Evolutionary conservation across 768 basidiomycete genomes (phyloP), one percentile per base, ranked within the genome.

Genomic region (Boletus reticuloceps): DNA sequence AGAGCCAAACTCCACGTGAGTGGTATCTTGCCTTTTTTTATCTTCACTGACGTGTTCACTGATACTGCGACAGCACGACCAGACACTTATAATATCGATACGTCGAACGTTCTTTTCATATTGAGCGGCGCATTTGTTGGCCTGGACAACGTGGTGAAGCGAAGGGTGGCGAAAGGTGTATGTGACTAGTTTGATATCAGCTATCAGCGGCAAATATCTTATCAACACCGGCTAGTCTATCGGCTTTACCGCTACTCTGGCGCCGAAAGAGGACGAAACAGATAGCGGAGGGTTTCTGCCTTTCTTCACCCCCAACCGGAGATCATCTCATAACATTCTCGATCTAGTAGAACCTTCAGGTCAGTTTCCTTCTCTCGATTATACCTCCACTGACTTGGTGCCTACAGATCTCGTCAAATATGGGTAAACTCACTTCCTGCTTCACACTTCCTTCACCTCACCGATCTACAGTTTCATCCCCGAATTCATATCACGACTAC

Each of bases 91-190:
- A 82, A 85, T 50, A 86, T 94, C 37, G 89, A 94, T 69, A 96
- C 94, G 0, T 84, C 88, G 9, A 94, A 98, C 63, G 83, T 98
- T 25, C 75, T 98, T n/a, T 98, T 98, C 72, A 89, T 98, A 56
- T 69, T 96, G 12, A 94, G 93, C 47, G 96, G 96, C 2, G 96
- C 96, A 2, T 97, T 97, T 66, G 94, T 97, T 11, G 95, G 95
- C 1, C 73, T 98, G 47, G 94, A 97, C 41, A 82, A 77, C 48
- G 73, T 98, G 25, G 84, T 98, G 58, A 86, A 85, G 67, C 77
- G 85, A 50, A 79, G 94, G 38, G 77, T 93, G 12, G 84, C 87
- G 12, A 94, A 92, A 74, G 93, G 93, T 7, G 94, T 94, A 68
- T 61, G 89, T 78, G 27, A 25, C 46, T 12, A 37, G 25, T 29